Conservation (phyloP, 352 stramenopile species). For the Pythium chondricola region DNA sequence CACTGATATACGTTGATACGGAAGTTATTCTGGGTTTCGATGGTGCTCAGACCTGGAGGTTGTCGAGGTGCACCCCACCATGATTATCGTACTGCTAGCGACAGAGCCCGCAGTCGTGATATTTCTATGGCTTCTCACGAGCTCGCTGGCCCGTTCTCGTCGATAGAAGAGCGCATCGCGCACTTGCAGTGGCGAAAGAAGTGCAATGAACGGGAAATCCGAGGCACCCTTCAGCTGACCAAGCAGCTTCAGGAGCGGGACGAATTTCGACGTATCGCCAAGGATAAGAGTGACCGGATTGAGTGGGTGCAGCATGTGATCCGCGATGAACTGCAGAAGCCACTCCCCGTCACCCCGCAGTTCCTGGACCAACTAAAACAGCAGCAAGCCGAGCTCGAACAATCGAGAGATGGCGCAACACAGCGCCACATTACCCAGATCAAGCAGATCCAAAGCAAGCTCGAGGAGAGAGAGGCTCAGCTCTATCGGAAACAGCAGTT, state of each 20-base stretch:
- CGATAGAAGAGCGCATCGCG: constrained; percentile 56
- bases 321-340: constrained; percentile 43
- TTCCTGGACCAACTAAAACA: constrained; percentile 23
- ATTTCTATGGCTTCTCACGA: too few species aligned
- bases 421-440: constrained; percentile 43
- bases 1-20: too few species aligned
- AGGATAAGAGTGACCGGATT: constrained; percentile 25
- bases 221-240: constrained; percentile 42
- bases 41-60: too few species aligned
- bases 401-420: constrained; percentile 19
- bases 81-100: too few species aligned
- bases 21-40: too few species aligned
- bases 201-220: constrained; percentile 67
- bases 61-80: too few species aligned
- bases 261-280: constrained; percentile 45
- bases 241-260: constrained; percentile 64
- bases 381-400: constrained; percentile 22
- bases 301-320: constrained; percentile 53
- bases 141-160: constrained; percentile 26
- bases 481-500: constrained; percentile 45
- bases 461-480: constrained; percentile 39
- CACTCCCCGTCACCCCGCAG: constrained; percentile 39
- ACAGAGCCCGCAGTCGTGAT: too few species aligned
- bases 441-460: constrained; percentile 42
- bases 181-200: constrained; percentile 68